These are phyloP conservation scores for Leucosporidium yakuticum DNA, from an alignment of 768 basidiomycete species.

Conservation along the genomic window DNA sequence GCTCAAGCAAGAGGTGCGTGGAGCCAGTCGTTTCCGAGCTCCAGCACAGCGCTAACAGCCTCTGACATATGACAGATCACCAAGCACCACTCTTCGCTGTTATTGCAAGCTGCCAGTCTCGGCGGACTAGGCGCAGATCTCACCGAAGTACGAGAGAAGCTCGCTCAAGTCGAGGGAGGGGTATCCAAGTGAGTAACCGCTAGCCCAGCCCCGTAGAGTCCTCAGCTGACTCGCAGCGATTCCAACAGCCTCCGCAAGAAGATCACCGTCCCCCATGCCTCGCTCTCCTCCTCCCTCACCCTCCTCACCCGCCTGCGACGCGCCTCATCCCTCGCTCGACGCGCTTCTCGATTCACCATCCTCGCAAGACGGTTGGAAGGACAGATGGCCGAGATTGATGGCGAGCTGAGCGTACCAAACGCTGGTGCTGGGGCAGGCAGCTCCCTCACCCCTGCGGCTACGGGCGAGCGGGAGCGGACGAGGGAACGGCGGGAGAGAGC, in stretches of 20 bases:
- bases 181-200: slow-evolving; percentile 58
- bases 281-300: slow-evolving; percentile 62
- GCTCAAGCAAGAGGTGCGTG: slow-evolving; percentile 70
- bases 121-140: slow-evolving; percentile 66
- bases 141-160: slow-evolving; percentile 59
- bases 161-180: slow-evolving; percentile 67
- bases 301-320: slow-evolving; percentile 73
- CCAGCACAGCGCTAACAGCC: neutral
- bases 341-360: slow-evolving; percentile 75
- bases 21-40: neutral
- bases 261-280: slow-evolving; percentile 75
- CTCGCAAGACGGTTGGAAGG: slow-evolving; percentile 72
- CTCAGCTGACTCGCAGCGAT: slow-evolving; percentile 37
- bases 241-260: slow-evolving; percentile 66
- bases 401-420: neutral
- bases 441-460: neutral
- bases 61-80: slow-evolving; percentile 55
- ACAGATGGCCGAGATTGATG: slow-evolving; percentile 70
- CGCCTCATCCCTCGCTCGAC: slow-evolving; percentile 74
- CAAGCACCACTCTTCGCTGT: slow-evolving; percentile 69
- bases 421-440: neutral
- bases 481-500: slow-evolving; percentile 62
- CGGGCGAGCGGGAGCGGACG: slow-evolving; percentile 56
- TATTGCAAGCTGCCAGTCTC: slow-evolving; percentile 74
- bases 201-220: slow-evolving; percentile 11